Percentiles rank a stretch among this genome's conserved stretches.
phyloP scores from a whole-genome alignment of 2,329 filamentous ascomycete species.

The Aureobasidium sp. region DNA sequence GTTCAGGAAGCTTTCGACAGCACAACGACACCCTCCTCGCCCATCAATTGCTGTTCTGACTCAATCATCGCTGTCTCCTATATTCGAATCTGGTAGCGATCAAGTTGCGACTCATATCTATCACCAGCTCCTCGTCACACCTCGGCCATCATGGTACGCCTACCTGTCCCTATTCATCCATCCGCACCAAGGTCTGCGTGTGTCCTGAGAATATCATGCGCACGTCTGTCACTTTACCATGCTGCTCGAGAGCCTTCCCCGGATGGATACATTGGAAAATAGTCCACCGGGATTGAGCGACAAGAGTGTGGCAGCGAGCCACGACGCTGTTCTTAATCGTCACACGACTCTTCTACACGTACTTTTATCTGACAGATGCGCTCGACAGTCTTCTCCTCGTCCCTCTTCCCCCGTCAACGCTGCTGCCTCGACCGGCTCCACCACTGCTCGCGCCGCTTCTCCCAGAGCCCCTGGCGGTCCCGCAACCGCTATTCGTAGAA shows the following conservation, averaged over 20 bases:
- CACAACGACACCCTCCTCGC: not conserved
- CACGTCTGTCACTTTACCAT: not conserved
- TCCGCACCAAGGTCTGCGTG: not conserved
- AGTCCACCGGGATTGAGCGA: not conserved
- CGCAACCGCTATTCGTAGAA: slow-evolving; percentile 88
- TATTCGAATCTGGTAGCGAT: not conserved
- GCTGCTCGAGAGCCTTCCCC: not conserved
- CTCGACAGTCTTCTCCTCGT: slow-evolving; percentile 29
- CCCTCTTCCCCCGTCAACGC: slow-evolving; percentile 36
- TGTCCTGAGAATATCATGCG: not conserved
- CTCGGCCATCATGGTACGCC: slow-evolving; percentile 9
- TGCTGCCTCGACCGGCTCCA: slow-evolving; percentile 55
- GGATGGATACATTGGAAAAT: not conserved
- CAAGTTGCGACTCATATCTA: not conserved
- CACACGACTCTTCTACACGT: not conserved
- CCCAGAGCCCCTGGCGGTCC: slow-evolving; percentile 88
- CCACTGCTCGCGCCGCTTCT: slow-evolving; percentile 71
- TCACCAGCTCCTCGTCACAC: not conserved
- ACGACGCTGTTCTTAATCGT: not conserved
- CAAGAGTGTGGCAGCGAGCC: not conserved
- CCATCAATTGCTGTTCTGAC: slow-evolving; percentile 9
- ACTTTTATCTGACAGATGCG: not conserved
- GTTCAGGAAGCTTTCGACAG: slow-evolving; percentile 6
- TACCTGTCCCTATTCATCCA: not conserved
- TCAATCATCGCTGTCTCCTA: not conserved